Evolutionary conservation across 441 rosid genomes (phyloP).

Genomic region (Pelargonium australe): DNA sequence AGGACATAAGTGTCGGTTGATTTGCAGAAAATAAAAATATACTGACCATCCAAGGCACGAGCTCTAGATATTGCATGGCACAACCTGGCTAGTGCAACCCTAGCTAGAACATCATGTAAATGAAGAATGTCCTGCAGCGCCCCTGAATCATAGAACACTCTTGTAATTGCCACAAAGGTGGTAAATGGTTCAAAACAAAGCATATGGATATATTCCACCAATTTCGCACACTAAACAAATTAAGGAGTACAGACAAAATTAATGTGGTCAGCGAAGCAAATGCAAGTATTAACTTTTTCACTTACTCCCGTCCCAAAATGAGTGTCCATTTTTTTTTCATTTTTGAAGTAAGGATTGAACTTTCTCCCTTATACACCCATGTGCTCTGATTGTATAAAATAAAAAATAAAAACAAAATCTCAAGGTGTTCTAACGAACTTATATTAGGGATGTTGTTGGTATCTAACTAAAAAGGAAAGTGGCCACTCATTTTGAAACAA

Average conservation of each 20-base stretch:
- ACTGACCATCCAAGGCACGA: constrained; percentile 85
- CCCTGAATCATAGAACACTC: constrained; percentile 50
- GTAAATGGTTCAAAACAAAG: constrained; percentile 17
- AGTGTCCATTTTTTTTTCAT: too few relatives aligned
- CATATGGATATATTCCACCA: constrained; percentile 2
- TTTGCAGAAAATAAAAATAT: constrained; percentile 18
- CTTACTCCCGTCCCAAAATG: neutral
- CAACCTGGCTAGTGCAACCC: constrained; percentile 90
- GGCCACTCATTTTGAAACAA: too few relatives aligned
- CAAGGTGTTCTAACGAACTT: too few relatives aligned
- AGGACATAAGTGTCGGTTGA: constrained; percentile 11
- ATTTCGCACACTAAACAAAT: neutral
- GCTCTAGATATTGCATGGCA: constrained; percentile 89
- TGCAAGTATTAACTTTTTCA: neutral
- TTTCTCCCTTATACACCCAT: too few relatives aligned
- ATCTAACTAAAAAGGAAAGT: too few relatives aligned
- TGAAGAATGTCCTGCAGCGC: constrained; percentile 99
- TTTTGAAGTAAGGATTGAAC: too few relatives aligned
- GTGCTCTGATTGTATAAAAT: too few relatives aligned
- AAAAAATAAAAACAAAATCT: neutral
- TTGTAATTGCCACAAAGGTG: constrained; percentile 12
- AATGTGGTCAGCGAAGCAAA: neutral
- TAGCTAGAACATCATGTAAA: constrained; percentile 98
- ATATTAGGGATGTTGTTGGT: too few relatives aligned
- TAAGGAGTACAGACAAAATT: neutral